Conservation (phyloP, 352 stramenopile species). For the Plasmopara halstedii region DNA sequence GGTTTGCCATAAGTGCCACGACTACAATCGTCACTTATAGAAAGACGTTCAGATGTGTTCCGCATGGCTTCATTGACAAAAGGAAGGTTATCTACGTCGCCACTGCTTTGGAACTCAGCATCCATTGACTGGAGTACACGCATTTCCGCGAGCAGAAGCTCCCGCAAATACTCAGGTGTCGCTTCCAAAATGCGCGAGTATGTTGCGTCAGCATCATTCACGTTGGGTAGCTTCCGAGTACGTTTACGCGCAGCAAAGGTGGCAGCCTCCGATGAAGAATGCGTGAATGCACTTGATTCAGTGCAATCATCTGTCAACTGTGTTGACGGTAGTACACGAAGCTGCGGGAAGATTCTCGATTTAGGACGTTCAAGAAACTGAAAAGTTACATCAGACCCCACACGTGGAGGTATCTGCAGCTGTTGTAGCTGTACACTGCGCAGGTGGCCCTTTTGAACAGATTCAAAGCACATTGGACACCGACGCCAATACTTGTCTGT, state of each 20-base stretch:
- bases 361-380: constrained; percentile 69
- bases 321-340: constrained; percentile 20
- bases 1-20: constrained; percentile 8
- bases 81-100: constrained; percentile 63
- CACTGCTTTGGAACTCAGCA: constrained; percentile 58
- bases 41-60: constrained; percentile 53
- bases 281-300: neutral
- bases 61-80: constrained; percentile 78
- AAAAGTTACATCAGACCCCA: constrained; percentile 50
- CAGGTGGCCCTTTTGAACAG: constrained; percentile 73
- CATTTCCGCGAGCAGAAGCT: constrained; percentile 58
- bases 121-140: constrained; percentile 61
- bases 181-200: constrained; percentile 72
- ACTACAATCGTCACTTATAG: constrained; percentile 14
- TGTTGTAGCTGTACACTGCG: constrained; percentile 62
- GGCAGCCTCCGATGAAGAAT: constrained; percentile 7
- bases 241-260: constrained; percentile 31
- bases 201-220: constrained; percentile 54
- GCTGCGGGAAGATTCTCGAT: constrained; percentile 59
- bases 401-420: constrained; percentile 45
- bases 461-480: constrained; percentile 85
- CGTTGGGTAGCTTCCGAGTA: constrained; percentile 44
- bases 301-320: constrained; percentile 3
- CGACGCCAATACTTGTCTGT: constrained; percentile 84
- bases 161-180: constrained; percentile 51